These are phyloP conservation scores for Aspergillus biplanus DNA, from an alignment of 495 filamentous ascomycete species.

Conservation along the genomic window DNA sequence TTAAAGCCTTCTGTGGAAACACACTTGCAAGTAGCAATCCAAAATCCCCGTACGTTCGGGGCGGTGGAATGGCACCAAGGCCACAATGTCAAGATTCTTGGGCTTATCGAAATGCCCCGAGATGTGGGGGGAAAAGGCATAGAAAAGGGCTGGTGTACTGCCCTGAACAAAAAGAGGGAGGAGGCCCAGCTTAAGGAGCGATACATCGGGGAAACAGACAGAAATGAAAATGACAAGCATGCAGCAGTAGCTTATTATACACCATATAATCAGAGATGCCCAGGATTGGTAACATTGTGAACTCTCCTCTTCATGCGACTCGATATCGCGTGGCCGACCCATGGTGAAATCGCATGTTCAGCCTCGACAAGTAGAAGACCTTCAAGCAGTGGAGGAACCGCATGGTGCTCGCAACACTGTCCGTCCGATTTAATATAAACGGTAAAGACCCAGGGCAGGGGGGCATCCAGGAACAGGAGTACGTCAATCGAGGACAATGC, in stretches of 20 bases:
- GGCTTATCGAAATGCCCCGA: slow-evolving; percentile 45
- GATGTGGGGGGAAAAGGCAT: slow-evolving; percentile 34
- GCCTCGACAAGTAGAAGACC: background rate
- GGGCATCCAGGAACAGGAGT: background rate
- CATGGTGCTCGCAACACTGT: background rate
- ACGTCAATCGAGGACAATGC: slow-evolving; percentile 1
- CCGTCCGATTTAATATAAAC: background rate
- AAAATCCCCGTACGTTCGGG: slow-evolving; percentile 51
- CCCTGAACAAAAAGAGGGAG: slow-evolving; percentile 29
- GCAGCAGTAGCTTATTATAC: slow-evolving; percentile 32
- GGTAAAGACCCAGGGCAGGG: background rate
- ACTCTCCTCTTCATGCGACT: slow-evolving; percentile 4
- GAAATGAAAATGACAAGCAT: slow-evolving; percentile 25
- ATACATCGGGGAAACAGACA: slow-evolving; percentile 29
- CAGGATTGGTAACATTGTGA: slow-evolving; percentile 16
- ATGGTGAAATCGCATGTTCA: slow-evolving; percentile 24
- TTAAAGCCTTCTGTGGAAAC: background rate
- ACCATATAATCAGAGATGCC: slow-evolving; percentile 29
- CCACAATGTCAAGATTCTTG: slow-evolving; percentile 47
- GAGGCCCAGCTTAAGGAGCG: slow-evolving; percentile 28
- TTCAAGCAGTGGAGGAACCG: background rate
- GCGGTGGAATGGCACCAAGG: slow-evolving; percentile 53
- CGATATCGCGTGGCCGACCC: slow-evolving; percentile 25
- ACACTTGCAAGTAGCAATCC: slow-evolving; percentile 55
- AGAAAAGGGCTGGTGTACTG: slow-evolving; percentile 33